A percentile compares a stretch with the other conserved stretches of the same genome.
These are phyloP conservation scores for Pseudogymnoascus sp. DNA, from an alignment of 2,329 filamentous ascomycete species.

Conservation along the genomic window DNA sequence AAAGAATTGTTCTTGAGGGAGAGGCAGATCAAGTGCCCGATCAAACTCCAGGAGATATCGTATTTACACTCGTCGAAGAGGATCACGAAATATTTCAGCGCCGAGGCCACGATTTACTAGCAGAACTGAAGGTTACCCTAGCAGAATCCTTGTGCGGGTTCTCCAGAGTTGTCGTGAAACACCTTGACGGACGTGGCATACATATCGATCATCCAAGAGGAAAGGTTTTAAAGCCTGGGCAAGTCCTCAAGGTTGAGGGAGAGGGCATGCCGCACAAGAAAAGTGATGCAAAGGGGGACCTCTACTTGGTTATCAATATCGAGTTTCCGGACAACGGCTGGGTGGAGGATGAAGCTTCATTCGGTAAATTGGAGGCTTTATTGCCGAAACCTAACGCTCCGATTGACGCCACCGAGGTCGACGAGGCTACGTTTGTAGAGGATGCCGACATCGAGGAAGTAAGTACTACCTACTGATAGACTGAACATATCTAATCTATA, in stretches of 20 bases:
- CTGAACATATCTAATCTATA: constrained; percentile 24
- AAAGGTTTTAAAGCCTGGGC: constrained; percentile 72
- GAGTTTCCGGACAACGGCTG: constrained; percentile 84
- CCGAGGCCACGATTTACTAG: constrained; percentile 74
- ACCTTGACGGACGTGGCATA: constrained; percentile 89
- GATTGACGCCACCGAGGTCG: constrained; percentile 66
- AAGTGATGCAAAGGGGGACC: constrained; percentile 73
- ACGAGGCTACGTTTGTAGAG: constrained; percentile 82
- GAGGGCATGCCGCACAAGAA: constrained; percentile 95
- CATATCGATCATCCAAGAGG: constrained; percentile 71
- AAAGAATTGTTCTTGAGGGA: constrained; percentile 81
- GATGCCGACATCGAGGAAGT: constrained; percentile 75
- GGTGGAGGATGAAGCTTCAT: constrained; percentile 62
- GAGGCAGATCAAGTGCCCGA: constrained; percentile 91
- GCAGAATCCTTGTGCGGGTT: constrained; percentile 83
- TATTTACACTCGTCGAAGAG: constrained; percentile 79
- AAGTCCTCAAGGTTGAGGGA: constrained; percentile 75
- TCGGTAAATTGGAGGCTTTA: constrained; percentile 65
- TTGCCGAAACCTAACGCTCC: constrained; percentile 56
- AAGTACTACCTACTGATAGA: constrained; percentile 27
- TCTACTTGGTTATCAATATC: constrained; percentile 80
- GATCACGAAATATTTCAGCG: constrained; percentile 76
- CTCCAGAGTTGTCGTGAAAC: constrained; percentile 79
- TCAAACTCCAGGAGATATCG: constrained; percentile 82
- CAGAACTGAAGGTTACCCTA: constrained; percentile 72